Conservation (phyloP, 2,329 filamentous ascomycete genomes). For the Trichoderma atroviride region DNA sequence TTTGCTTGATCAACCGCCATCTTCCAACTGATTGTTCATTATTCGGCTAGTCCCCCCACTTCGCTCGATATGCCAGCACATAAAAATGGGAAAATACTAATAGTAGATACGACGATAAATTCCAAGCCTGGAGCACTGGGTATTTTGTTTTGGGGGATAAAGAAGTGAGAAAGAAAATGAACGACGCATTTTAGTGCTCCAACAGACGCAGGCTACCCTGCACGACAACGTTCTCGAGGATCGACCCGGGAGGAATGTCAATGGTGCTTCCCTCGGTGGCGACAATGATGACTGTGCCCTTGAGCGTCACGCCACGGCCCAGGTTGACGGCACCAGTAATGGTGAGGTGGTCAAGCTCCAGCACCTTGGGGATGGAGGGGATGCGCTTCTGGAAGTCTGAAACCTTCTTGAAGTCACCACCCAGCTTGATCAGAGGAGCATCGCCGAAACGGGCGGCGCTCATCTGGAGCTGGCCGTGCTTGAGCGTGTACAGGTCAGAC, state of each 20-base stretch:
- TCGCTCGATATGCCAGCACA: slow-evolving; percentile 18
- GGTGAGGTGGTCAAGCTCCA: slow-evolving; percentile 91
- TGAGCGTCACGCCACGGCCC: slow-evolving; percentile 90
- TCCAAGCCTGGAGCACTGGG: slow-evolving; percentile 20
- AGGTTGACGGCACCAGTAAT: slow-evolving; percentile 98
- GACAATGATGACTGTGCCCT: slow-evolving; percentile 98
- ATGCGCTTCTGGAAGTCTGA: slow-evolving; percentile 93
- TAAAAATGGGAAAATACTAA: slow-evolving; percentile 19
- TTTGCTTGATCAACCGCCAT: slow-evolving; percentile 2
- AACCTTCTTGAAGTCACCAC: slow-evolving; percentile 99
- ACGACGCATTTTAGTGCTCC: slow-evolving; percentile 56
- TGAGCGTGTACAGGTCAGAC: slow-evolving; percentile 97
- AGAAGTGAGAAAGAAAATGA: slow-evolving; percentile 10
- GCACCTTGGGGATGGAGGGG: slow-evolving; percentile 83
- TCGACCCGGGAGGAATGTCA: slow-evolving; percentile 92
- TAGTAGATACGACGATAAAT: slow-evolving; percentile 24
- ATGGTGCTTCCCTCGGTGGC: slow-evolving; percentile 98
- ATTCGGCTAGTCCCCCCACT: slow-evolving; percentile 5
- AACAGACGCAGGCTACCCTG: slow-evolving; percentile 86
- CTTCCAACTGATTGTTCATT: slow-evolving; percentile 12
- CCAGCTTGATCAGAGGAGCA: slow-evolving; percentile 97
- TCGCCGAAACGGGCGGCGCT: slow-evolving; percentile 96
- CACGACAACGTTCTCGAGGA: slow-evolving; percentile 98
- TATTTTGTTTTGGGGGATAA: slow-evolving; percentile 13
- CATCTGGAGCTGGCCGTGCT: slow-evolving; percentile 97